Base-by-base conservation (phyloP, 768 basidiomycete species). In the Podaxis pistillaris region DNA sequence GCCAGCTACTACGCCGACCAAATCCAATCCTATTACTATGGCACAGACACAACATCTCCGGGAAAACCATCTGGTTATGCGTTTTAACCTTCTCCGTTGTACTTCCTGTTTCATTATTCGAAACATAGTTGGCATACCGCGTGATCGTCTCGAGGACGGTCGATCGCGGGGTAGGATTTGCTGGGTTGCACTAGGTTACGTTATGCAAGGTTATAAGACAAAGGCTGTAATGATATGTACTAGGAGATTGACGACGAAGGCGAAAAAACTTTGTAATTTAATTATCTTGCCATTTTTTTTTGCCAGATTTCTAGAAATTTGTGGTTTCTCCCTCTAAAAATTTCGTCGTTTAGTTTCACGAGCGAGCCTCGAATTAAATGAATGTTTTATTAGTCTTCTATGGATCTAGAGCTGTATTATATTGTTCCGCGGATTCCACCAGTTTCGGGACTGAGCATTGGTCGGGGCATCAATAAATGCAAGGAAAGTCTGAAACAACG, bases 1-100 rank as follows among this genome's bases (percentile, higher is more conserved):
- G 53, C 53, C 17, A 60, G 22, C 52, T 61, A 47, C 13, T 62
- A 62, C 37, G 55, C 55, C 24, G 36, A 38, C 28, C 61, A 50
- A 41, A 37, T 56, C 6, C 61, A 51, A 22, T 61, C 51, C 5
- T 53, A 54, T 46, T 61, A 55, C 28, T 56, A 56, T 30, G 60
- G 52, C 40, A 41, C 46, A 26, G 54, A 37, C 53, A 36, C 54
- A 38, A 49, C n/a, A 8, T 17, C 61, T 56, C 37, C 50, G 1
- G 22, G 33, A 38, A 38, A 54, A 30, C 19, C 54, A 38, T 30
- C 52, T 24, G 61, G 22, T 28, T 17, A 49, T 30, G 44, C 41
- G 24, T 22, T 44, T 19, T 60, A 33, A 41, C 24, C 30, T 36
- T 37, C 17, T 8, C 19, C 5, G 19, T 6, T 46, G 24, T 15